phyloP scores from a whole-genome alignment of 148 eudicot species.

The Persicaria maculosa region DNA sequence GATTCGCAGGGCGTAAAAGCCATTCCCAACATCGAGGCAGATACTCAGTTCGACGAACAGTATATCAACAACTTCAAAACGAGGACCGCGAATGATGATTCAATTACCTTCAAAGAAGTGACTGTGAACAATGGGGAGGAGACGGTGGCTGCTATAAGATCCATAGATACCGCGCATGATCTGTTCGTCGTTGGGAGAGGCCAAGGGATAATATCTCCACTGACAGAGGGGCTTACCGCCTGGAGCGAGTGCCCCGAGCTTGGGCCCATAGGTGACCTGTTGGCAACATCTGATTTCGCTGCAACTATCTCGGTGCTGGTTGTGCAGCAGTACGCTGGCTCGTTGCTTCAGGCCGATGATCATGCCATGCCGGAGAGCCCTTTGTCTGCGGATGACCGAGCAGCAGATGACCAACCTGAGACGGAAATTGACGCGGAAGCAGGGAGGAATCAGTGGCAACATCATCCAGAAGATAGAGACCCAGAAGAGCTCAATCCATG shows the following conservation, averaged over 20 bases:
- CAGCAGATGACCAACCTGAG: neutral
- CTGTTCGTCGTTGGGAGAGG: conserved; percentile 81
- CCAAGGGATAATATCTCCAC: conserved; percentile 55
- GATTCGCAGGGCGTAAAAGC: conserved; percentile 39
- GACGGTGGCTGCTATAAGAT: conserved; percentile 60
- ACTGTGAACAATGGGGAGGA: conserved; percentile 67
- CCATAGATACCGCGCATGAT: conserved; percentile 50
- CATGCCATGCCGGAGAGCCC: conserved; percentile 41
- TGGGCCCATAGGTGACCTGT: conserved; percentile 76
- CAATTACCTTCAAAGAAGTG: conserved; percentile 37
- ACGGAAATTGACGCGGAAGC: neutral
- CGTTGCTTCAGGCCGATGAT: conserved; percentile 27
- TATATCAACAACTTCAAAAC: conserved; percentile 46
- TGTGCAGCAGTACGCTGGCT: conserved; percentile 56
- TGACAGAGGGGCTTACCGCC: conserved; percentile 86
- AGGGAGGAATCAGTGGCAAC: neutral
- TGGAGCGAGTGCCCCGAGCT: conserved; percentile 97
- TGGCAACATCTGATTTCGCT: conserved; percentile 79
- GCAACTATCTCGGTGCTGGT: conserved; percentile 57
- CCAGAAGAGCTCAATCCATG: neutral
- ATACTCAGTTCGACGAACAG: conserved; percentile 53
- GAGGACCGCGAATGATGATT: conserved; percentile 30
- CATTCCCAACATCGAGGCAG: conserved; percentile 45
- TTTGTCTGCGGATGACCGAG: too few relatives aligned
- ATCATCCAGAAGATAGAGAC: neutral